Conservation (phyloP, 1,139 yeast genomes). For the Yamadazyma atmosphaerica region DNA sequence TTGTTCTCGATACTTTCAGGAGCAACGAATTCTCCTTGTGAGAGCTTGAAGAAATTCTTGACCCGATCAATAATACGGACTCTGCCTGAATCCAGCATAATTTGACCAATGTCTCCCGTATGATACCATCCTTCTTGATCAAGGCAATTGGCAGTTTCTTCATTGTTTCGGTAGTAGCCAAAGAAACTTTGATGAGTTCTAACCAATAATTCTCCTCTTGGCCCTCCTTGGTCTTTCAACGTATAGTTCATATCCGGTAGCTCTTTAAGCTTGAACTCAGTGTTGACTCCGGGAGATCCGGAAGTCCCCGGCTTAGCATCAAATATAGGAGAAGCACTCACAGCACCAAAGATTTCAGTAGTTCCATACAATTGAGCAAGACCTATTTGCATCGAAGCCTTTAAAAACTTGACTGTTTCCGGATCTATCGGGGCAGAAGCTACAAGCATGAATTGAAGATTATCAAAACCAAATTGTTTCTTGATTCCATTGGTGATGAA, state of each 20-base stretch:
- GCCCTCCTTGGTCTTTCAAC: conserved; percentile 33
- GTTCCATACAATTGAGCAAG: conserved; percentile 47
- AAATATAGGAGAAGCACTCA: conserved; percentile 28
- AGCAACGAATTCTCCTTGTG: conserved; percentile 47
- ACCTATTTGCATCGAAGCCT: conserved; percentile 40
- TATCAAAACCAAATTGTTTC: conserved; percentile 30
- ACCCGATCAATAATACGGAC: conserved; percentile 42
- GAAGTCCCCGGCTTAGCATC: conserved; percentile 45
- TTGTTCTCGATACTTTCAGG: conserved; percentile 44
- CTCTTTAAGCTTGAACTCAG: conserved; percentile 38
- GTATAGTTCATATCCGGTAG: conserved; percentile 40
- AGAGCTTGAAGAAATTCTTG: conserved; percentile 44
- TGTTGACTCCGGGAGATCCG: conserved; percentile 35
- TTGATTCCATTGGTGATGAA: conserved; percentile 30
- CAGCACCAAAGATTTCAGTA: conserved; percentile 48
- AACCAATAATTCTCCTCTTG: conserved; percentile 42
- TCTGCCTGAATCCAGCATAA: conserved; percentile 25
- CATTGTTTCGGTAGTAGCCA: conserved; percentile 39
- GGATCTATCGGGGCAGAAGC: conserved; percentile 49
- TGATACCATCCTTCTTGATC: conserved; percentile 56
- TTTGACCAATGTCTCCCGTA: conserved; percentile 42
- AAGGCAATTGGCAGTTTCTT: conserved; percentile 43
- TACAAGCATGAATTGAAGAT: conserved; percentile 26
- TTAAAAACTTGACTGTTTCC: conserved; percentile 41
- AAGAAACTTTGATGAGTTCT: conserved; percentile 41